These are phyloP conservation scores for Coniella vitis DNA, from an alignment of 2,329 filamentous ascomycete genomes.

Conservation along the genomic window DNA sequence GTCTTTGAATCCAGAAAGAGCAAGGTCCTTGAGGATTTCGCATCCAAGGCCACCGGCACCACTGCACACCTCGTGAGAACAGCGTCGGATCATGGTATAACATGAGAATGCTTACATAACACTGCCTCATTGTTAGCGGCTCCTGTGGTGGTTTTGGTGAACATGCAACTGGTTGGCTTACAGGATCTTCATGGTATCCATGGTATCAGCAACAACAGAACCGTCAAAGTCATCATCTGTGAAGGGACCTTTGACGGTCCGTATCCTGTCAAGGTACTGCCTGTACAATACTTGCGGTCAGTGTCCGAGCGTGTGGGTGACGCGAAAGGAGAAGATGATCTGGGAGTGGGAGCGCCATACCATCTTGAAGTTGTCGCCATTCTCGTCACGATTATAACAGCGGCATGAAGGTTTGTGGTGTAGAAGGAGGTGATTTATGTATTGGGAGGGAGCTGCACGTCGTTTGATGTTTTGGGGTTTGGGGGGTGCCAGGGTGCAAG, in stretches of 20 bases:
- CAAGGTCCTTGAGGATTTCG: constrained; percentile 93
- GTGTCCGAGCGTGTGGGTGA: neutral
- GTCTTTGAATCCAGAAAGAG: constrained; percentile 89
- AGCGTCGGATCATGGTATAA: constrained; percentile 11
- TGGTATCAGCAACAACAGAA: constrained; percentile 44
- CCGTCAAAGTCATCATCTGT: constrained; percentile 50
- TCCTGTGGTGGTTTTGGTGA: neutral
- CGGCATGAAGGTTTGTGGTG: neutral
- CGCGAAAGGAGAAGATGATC: neutral
- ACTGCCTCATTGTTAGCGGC: constrained; percentile 28
- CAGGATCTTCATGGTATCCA: constrained; percentile 70
- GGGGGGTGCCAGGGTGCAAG: constrained; percentile 9
- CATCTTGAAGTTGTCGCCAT: constrained; percentile 24
- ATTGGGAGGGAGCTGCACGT: neutral
- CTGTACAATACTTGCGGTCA: constrained; percentile 43
- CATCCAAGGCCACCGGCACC: constrained; percentile 92
- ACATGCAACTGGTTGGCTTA: constrained; percentile 33
- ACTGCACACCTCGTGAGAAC: constrained; percentile 37
- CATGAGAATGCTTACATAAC: constrained; percentile 40
- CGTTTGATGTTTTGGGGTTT: neutral
- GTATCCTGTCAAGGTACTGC: constrained; percentile 77
- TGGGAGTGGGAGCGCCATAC: constrained; percentile 19
- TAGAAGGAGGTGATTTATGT: no score
- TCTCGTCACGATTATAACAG: neutral
- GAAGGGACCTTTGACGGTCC: constrained; percentile 71